Evolutionary conservation across 257 asterid species (phyloP), one percentile per base, ranked within the genome.

Genomic region (Primulina eburnea): DNA sequence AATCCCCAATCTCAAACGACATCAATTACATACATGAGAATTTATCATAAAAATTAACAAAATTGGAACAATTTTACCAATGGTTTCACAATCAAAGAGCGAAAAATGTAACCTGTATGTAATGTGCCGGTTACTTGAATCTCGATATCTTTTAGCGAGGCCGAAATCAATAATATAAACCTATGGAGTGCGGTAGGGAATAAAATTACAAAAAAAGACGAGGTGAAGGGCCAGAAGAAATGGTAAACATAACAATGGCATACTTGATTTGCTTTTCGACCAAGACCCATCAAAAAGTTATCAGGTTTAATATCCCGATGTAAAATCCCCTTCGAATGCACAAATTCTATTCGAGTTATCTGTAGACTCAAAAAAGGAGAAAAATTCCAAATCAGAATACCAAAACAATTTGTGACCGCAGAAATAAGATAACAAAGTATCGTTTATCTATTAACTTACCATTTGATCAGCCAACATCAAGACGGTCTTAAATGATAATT

Each of bases 221-320:
- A 50, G 56, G 17, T 20, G 40, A 58, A 50, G 60, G 71, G 52
- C 29, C 14, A 76, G 65, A 55, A 34, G 20, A 21, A 29, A 63
- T 32, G 73, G 52, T 20, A 18, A 28, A 64, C 11, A 67, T 35
- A 65, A 68, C 24, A 73, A 74, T 73, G 73, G 38, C 43, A 37
- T 70, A 92, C 98, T 95, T 92, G 98, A 81, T 88, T 92, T 17
- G 98, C 97, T 83, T 90, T 92, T 76, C 98, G 90, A 74, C 97
- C 98, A 78, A 92, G 97, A 67, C 98, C 98, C 98, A 92, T 92
- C 47, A 92, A 89, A 80, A 92, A 92, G 87, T 92, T 92, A 80
- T 92, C 98, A 12, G 98, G 98, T 75, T 92, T 92, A 60, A 92
- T 84, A 85, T 92, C 98, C 71, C 98, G 87, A 82, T 92, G 98